Base-by-base conservation (phyloP, 805 yeast genomes). In the Suhomyces canberraensis region DNA sequence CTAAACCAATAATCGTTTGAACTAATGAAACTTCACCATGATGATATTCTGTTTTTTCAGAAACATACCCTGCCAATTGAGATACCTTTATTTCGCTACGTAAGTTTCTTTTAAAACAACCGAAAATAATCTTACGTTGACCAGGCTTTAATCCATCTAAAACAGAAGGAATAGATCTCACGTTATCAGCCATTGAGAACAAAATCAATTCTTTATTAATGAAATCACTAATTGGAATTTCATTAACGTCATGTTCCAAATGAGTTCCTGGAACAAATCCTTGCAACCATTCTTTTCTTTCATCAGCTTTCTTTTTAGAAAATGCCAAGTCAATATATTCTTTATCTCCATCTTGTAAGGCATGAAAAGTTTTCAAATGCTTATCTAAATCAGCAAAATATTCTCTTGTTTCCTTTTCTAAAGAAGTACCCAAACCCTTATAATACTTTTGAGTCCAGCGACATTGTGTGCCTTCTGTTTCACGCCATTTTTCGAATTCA, bases 351-450 rank as follows among this genome's bases (percentile, higher is more conserved):
- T 78, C 87, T 59, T 85, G 81, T 33, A 93, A 70, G 6, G 88
- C 75, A 56, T 86, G 89, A 59, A 93, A 93, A 19, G 75, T 74
- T 56, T 93, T 93, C 66, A 87, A 71, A 64, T 93, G 98, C 45
- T 71, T 80, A 48, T 85, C 96, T 21, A 93, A 70, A 44, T 84
- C 84, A 28, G 87, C 69, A 60, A 93, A 93, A 54, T 93, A 93
- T 55, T 86, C 93, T 47, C 93, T 78, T 43, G 85, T 86, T 61
- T 93, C 98, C 24, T 68, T 74, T 18, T 79, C 78, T 1, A 81
- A 74, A 1, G 98, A 91, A 3, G 98, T 89, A 79, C 98, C 98
- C 73, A 93, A 76, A 78, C 98, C 98, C 73, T 93, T 93, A 69
- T 88, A 93, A 69, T 93, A 93, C 75, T 93, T 93, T 51, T 86